Conservation (phyloP, 176 grass and related monocot species). For the Themeda triandra region DNA sequence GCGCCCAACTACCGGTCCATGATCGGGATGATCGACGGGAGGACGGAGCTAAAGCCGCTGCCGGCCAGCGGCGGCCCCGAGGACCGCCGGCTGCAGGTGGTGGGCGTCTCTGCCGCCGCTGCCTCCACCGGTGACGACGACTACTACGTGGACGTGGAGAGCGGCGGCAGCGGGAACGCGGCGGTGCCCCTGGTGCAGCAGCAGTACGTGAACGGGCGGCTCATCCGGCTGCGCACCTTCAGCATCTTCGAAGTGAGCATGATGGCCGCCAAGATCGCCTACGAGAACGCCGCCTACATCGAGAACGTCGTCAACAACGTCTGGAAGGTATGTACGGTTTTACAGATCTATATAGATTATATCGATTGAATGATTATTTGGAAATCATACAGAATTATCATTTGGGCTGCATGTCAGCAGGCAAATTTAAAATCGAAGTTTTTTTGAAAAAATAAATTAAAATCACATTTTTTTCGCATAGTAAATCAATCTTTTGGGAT, state of each 20-base stretch:
- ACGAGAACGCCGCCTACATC: constrained; percentile 59
- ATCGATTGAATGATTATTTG: too few relatives aligned
- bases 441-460: too few relatives aligned
- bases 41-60: constrained; percentile 45
- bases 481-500: too few relatives aligned
- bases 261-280: constrained; percentile 49
- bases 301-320: constrained; percentile 54
- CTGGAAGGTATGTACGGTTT: constrained; percentile 67
- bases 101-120: neutral
- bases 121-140: neutral
- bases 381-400: neutral
- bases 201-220: neutral
- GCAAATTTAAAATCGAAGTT: neutral
- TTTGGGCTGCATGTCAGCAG: neutral
- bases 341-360: too few relatives aligned
- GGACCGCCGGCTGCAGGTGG: constrained; percentile 14
- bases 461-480: too few relatives aligned
- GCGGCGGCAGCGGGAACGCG: neutral
- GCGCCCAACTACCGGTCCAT: constrained; percentile 52
- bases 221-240: neutral
- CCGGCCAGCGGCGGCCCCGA: neutral
- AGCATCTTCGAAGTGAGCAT: constrained; percentile 29
- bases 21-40: constrained; percentile 43
- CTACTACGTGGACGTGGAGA: constrained; percentile 19
- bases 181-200: constrained; percentile 11